Evolutionary conservation across 192 early-diverging fungal genomes (phyloP), one percentile per base, ranked within the genome.

Genomic region (Coemansia sp.): DNA sequence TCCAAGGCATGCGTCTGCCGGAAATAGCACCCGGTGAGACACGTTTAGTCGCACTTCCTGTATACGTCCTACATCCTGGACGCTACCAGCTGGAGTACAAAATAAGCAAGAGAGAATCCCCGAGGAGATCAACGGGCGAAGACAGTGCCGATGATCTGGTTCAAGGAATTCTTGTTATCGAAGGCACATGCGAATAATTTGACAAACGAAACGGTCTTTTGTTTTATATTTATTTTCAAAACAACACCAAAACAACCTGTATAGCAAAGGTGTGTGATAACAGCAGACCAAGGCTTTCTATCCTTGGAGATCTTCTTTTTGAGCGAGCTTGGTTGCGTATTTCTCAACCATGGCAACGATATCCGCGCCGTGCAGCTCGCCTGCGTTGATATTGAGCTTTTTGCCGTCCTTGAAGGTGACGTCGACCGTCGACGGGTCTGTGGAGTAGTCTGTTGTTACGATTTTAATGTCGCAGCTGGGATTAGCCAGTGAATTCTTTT

Each of bases 391-490:
- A 8, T 71, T 57, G 40, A 78, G 45, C 46, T 68, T 69, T 19
- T 74, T 71, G 48, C 81, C 81, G 45, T 83, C 81, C 61, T 83
- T 83, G 55, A 78, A 83, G n/a, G 63, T 58, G 14, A 83, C 81
- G 42, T 77, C 69, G 19, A 78, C 72, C 44, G 43, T 65, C 0
- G 81, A 44, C 32, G 81, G 71, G 49, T 77, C 81, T 44, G 71
- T 77, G 59, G 43, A 39, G 44, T 48, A 59, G 32, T 64, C 38
- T 20, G 74, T 70, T 22, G 73, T 75, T 2, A 60, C 45, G 10
- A 84, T 54, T 20, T 79, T 62, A 68, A 84, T 84, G 65, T 84
- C 69, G 73, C 81, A 84, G 20, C 57, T 57, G 1, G 81, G 81
- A 70, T 84, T 84, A 17, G 76, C 72, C 4, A 56, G 13, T 7